A percentile compares a stretch with the other conserved stretches of the same genome.
These are phyloP conservation scores for Ogataea siamensis DNA, from an alignment of 805 yeast species.

Conservation along the genomic window DNA sequence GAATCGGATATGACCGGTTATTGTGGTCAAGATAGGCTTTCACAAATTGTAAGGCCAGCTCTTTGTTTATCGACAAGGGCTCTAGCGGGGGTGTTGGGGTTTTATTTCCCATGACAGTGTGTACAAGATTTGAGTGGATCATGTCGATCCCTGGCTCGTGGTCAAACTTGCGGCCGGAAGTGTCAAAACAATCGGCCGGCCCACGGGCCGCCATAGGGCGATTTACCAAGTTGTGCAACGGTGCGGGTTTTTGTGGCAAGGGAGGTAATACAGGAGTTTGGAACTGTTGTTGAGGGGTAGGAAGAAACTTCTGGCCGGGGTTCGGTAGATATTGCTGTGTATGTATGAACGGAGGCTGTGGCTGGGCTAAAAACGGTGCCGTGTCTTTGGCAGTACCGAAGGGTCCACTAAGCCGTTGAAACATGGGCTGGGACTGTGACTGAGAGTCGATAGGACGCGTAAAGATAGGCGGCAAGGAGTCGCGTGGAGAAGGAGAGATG, in stretches of 20 bases:
- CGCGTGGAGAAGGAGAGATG: background rate
- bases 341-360: background rate
- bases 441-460: conserved; percentile 1
- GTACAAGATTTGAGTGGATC: conserved; percentile 17
- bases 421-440: background rate
- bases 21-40: conserved; percentile 46
- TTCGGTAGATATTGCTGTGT: conserved; percentile 2
- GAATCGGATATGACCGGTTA: conserved; percentile 43
- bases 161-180: background rate
- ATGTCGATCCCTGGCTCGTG: conserved; percentile 10
- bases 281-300: conserved; percentile 5
- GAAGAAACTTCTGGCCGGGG: conserved; percentile 5
- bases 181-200: background rate
- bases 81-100: conserved; percentile 32
- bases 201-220: background rate
- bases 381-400: background rate
- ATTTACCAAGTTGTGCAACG: conserved; percentile 17
- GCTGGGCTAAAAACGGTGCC: background rate
- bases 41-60: conserved; percentile 35
- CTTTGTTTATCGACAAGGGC: conserved; percentile 19
- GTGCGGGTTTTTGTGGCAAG: conserved; percentile 11
- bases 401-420: conserved; percentile 1
- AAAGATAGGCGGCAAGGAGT: background rate
- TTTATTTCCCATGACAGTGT: conserved; percentile 28
- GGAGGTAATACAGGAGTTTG: conserved; percentile 13